These are phyloP conservation scores for Cryptococcus maquisensis DNA, from an alignment of 1,284 basidiomycete species.

Conservation along the genomic window DNA sequence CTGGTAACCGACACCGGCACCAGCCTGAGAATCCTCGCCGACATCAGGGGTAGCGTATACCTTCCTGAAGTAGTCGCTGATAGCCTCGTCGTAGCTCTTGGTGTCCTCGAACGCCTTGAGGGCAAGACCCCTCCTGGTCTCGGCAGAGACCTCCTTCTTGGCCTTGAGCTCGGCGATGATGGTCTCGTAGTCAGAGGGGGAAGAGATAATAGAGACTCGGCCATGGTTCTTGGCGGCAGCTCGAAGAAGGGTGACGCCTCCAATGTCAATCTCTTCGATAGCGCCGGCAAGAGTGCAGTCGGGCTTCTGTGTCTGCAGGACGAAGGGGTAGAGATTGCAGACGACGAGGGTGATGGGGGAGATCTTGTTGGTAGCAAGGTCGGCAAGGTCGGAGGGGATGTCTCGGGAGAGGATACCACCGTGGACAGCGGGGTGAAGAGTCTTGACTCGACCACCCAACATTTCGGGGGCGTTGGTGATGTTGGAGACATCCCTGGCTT, in stretches of 20 bases:
- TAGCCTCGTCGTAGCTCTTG: slow-evolving; percentile 89
- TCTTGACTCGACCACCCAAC: slow-evolving; percentile 97
- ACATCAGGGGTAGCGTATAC: slow-evolving; percentile 82
- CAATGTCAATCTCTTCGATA: slow-evolving; percentile 98
- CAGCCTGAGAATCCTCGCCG: slow-evolving; percentile 60
- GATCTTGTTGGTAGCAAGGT: slow-evolving; percentile 75
- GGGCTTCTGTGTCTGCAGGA: slow-evolving; percentile 80
- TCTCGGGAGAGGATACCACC: slow-evolving; percentile 90
- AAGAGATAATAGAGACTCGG: slow-evolving; percentile 85
- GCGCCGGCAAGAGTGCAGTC: slow-evolving; percentile 86
- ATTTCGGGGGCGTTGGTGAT: slow-evolving; percentile 99
- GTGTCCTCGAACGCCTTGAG: slow-evolving; percentile 98
- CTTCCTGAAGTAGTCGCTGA: slow-evolving; percentile 93
- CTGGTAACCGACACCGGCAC: slow-evolving; percentile 62
- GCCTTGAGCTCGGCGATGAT: slow-evolving; percentile 74
- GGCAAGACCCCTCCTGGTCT: slow-evolving; percentile 72
- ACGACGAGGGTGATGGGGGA: slow-evolving; percentile 90
- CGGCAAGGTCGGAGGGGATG: slow-evolving; percentile 78
- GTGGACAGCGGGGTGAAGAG: slow-evolving; percentile 97
- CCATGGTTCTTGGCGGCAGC: slow-evolving; percentile 99
- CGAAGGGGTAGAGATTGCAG: slow-evolving; percentile 99
- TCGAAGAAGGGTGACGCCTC: slow-evolving; percentile 94
- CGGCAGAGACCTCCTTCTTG: slow-evolving; percentile 64
- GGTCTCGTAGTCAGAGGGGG: slow-evolving; percentile 84
- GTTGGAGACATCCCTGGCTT: slow-evolving; percentile 86